Percentiles rank a stretch among this genome's conserved stretches.
phyloP scores from a whole-genome alignment of 805 yeast genomes.

The Pichia paraexigua region DNA sequence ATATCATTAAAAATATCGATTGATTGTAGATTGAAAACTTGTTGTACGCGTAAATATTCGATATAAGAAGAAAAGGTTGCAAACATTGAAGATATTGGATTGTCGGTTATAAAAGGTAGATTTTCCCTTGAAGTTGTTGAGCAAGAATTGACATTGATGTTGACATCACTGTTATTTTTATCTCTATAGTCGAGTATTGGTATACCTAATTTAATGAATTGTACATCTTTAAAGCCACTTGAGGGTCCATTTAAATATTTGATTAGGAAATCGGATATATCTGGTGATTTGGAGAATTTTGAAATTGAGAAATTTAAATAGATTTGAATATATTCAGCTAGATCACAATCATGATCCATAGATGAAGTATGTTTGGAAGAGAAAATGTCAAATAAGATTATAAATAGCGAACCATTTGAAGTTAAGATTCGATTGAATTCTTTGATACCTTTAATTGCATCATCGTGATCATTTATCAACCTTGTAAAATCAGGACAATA shows the following conservation, averaged over 20 bases:
- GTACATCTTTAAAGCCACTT: constrained; percentile 2
- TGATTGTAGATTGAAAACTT: constrained; percentile 10
- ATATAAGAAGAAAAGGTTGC: constrained; percentile 25
- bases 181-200: not conserved
- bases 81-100: constrained; percentile 23
- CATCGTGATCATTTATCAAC: constrained; percentile 13
- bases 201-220: constrained; percentile 5
- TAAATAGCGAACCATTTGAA: constrained; percentile 25
- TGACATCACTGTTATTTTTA: not conserved
- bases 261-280: constrained; percentile 1
- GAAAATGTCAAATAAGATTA: constrained; percentile 23
- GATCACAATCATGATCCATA: not conserved
- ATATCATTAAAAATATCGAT: constrained; percentile 12
- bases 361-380: constrained; percentile 1
- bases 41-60: constrained; percentile 19
- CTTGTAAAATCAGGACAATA: constrained; percentile 22
- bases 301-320: constrained; percentile 4
- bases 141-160: too few species aligned
- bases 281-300: constrained; percentile 1
- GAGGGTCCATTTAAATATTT: not conserved
- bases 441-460: constrained; percentile 15
- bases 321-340: constrained; percentile 6
- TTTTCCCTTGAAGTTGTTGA: not conserved
- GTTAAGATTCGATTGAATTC: constrained; percentile 27
- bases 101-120: constrained; percentile 16